A percentile compares a stretch with the other conserved stretches of the same genome.
These are phyloP conservation scores for Biscogniauxia mediterranea DNA, from an alignment of 2,329 filamentous ascomycete species.

Conservation along the genomic window DNA sequence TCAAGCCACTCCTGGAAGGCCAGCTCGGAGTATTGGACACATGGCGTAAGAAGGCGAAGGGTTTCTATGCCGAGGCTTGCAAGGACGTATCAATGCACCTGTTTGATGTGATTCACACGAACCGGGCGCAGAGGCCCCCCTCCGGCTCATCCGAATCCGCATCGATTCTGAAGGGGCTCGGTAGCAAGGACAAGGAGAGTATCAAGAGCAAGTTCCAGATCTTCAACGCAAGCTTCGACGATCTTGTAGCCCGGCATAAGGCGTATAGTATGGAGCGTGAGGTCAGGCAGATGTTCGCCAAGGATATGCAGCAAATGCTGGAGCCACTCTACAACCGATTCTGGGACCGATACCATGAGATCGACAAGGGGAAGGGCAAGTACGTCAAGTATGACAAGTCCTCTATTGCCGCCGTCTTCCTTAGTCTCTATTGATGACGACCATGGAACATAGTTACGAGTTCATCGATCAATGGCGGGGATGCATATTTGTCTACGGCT, in stretches of 20 bases:
- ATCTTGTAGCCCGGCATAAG: slow-evolving; percentile 80
- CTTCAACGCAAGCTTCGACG: slow-evolving; percentile 90
- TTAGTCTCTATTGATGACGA: slow-evolving; percentile 44
- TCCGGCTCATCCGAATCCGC: slow-evolving; percentile 78
- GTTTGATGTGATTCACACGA: slow-evolving; percentile 90
- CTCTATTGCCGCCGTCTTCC: slow-evolving; percentile 66
- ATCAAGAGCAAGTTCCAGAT: slow-evolving; percentile 95
- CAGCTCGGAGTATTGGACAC: slow-evolving; percentile 68
- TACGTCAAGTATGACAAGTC: slow-evolving; percentile 97
- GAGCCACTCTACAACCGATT: slow-evolving; percentile 94
- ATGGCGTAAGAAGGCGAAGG: slow-evolving; percentile 84
- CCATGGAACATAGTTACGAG: slow-evolving; percentile 2
- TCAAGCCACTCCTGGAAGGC: slow-evolving; percentile 67
- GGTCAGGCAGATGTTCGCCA: slow-evolving; percentile 74
- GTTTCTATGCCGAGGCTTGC: slow-evolving; percentile 82
- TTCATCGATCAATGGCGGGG: neutral
- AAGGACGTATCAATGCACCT: slow-evolving; percentile 82
- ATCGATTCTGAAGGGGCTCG: slow-evolving; percentile 78
- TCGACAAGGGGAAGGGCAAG: slow-evolving; percentile 97
- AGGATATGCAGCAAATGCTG: slow-evolving; percentile 86
- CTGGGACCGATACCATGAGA: slow-evolving; percentile 95
- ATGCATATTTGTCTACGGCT: neutral
- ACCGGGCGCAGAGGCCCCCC: slow-evolving; percentile 67
- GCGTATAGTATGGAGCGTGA: slow-evolving; percentile 86
- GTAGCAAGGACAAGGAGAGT: slow-evolving; percentile 88